Evolutionary conservation across 768 basidiomycete genomes (phyloP).

Genomic region (Tulasnella sp.): DNA sequence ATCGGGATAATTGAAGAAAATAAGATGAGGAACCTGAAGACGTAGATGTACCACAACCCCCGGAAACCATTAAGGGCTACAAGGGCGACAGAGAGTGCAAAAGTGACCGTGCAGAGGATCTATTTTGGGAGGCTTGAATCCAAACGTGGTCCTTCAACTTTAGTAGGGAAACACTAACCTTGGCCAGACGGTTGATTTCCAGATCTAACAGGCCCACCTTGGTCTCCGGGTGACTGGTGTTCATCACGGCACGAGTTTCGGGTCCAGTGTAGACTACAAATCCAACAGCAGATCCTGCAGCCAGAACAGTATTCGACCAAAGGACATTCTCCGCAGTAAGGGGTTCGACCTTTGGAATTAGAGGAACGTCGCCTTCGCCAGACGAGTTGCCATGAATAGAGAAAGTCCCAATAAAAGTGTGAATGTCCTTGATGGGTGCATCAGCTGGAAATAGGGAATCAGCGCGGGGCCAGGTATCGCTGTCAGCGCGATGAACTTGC

Average conservation of each 20-base stretch:
- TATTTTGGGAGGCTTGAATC: conserved; percentile 35
- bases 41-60: conserved; percentile 92
- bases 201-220: conserved; percentile 89
- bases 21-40: conserved; percentile 93
- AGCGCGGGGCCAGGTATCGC: conserved; percentile 14
- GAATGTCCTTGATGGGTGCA: conserved; percentile 93
- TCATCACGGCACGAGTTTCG: conserved; percentile 97
- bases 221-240: conserved; percentile 93
- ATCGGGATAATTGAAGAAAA: conserved; percentile 99
- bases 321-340: conserved; percentile 93
- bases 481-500: conserved; percentile 41
- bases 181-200: conserved; percentile 93
- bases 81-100: conserved; percentile 82
- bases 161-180: conserved; percentile 49
- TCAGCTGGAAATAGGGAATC: conserved; percentile 56
- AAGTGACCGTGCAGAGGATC: conserved; percentile 94
- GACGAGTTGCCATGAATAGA: conserved; percentile 42
- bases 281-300: conserved; percentile 88
- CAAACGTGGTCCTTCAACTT: not conserved
- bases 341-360: conserved; percentile 60
- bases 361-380: conserved; percentile 43
- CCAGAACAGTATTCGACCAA: conserved; percentile 97
- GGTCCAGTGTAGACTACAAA: conserved; percentile 92
- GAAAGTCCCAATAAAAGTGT: conserved; percentile 90
- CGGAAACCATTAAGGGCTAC: conserved; percentile 96